Evolutionary conservation across 805 yeast genomes (phyloP).

Genomic region (Maudiozyma turicensis): DNA sequence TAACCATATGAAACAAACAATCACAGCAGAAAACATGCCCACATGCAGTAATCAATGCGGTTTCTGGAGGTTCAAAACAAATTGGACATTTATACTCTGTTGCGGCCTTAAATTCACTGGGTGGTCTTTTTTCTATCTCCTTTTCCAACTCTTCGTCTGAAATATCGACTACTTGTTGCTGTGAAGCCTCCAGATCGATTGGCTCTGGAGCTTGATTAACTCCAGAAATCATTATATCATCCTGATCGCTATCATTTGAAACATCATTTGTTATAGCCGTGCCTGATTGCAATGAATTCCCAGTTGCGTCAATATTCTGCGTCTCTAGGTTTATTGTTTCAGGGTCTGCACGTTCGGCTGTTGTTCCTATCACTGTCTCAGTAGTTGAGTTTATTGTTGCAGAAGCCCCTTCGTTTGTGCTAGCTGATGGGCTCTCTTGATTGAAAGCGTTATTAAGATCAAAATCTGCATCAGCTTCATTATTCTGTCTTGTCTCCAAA

Average conservation of each 20-base stretch:
- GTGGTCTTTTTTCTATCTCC: constrained; percentile 9
- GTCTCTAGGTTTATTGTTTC: not conserved
- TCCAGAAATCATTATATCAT: not conserved
- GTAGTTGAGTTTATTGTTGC: not conserved
- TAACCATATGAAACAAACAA: constrained; percentile 42
- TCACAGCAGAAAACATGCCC: constrained; percentile 50
- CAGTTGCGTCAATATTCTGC: not conserved
- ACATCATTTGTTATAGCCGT: no score
- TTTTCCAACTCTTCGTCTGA: constrained; percentile 29
- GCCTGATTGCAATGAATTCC: not conserved
- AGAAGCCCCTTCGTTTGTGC: no score
- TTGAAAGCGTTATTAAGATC: constrained; percentile 6
- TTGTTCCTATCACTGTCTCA: not conserved
- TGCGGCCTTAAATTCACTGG: constrained; percentile 22
- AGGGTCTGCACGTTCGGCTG: not conserved
- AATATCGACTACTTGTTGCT: constrained; percentile 33
- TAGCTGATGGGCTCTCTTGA: not conserved
- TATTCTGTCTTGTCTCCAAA: constrained; percentile 6
- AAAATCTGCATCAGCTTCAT: constrained; percentile 8
- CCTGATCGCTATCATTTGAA: not conserved
- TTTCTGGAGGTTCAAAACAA: constrained; percentile 44
- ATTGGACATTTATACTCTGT: constrained; percentile 40
- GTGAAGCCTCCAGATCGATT: constrained; percentile 17
- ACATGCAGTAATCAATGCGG: constrained; percentile 42
- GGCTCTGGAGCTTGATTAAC: not conserved